phyloP scores from a whole-genome alignment of 1,284 basidiomycete genomes.

The Cutaneotrichosporon arboriforme region DNA sequence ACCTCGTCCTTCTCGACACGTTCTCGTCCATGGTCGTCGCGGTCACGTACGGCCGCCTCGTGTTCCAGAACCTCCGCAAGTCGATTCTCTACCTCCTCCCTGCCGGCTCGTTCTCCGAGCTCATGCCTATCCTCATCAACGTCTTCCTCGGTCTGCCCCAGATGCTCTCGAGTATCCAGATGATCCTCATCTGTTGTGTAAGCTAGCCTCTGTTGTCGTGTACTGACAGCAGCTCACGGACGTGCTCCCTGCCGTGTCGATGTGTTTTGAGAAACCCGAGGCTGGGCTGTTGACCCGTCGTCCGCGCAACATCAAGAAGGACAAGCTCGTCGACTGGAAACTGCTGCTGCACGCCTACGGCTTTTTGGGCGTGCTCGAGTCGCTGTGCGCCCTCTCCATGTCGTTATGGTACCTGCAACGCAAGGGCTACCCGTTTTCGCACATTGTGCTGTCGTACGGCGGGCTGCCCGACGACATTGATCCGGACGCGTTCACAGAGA shows the following conservation, averaged over 20 bases:
- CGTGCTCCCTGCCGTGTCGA: conserved; percentile 55
- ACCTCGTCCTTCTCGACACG: conserved; percentile 44
- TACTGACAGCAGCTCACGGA: conserved; percentile 44
- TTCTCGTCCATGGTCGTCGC: conserved; percentile 49
- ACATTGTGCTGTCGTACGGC: conserved; percentile 55
- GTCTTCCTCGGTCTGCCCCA: conserved; percentile 54
- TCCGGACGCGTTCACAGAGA: conserved; percentile 44
- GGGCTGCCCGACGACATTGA: conserved; percentile 44
- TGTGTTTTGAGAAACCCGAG: conserved; percentile 60
- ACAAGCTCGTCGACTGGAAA: conserved; percentile 50
- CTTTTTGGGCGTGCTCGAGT: conserved; percentile 58
- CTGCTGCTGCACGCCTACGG: conserved; percentile 63
- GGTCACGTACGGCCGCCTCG: conserved; percentile 57
- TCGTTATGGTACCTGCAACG: conserved; percentile 52
- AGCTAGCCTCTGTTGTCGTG: neutral
- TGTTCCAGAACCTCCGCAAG: conserved; percentile 64
- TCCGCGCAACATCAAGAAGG: conserved; percentile 59
- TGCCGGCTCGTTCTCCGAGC: conserved; percentile 58
- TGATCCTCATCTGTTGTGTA: conserved; percentile 32
- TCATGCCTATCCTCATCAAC: conserved; percentile 61
- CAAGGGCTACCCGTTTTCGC: conserved; percentile 56
- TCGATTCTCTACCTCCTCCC: conserved; percentile 47
- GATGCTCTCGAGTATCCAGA: conserved; percentile 54
- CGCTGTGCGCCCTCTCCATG: conserved; percentile 54
- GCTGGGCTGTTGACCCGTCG: conserved; percentile 56